A percentile compares a stretch with the other conserved stretches of the same genome.
Conservation (phyloP, 2,329 filamentous ascomycete genomes). For the Nemania serpens region DNA sequence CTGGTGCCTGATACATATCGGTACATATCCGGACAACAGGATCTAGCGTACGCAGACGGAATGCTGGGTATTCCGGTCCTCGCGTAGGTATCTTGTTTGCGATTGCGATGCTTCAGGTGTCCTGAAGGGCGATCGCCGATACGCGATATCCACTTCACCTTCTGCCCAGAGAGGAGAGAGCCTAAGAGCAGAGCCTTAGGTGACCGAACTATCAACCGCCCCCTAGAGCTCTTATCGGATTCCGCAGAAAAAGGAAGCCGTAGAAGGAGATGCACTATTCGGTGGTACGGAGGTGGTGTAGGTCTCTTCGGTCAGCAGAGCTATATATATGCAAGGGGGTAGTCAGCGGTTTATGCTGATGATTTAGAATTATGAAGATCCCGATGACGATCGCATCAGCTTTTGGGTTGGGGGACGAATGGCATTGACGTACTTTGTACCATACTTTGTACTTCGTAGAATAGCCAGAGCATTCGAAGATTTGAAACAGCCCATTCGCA, state of each 20-base stretch:
- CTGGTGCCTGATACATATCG: not conserved
- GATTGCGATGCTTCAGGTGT: too few relatives aligned
- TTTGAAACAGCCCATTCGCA: conserved; percentile 42
- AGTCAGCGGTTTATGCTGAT: conserved; percentile 8
- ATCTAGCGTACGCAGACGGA: too few relatives aligned
- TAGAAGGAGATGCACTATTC: not conserved
- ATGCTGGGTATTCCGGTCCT: too few relatives aligned
- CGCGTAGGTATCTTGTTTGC: too few relatives aligned
- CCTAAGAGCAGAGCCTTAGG: conserved; percentile 7
- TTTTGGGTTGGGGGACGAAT: conserved; percentile 25
- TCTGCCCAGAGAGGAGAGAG: not conserved
- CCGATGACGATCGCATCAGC: conserved; percentile 31
- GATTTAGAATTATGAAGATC: conserved; percentile 15
- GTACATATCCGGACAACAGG: not conserved
- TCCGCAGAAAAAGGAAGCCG: not conserved
- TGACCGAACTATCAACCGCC: not conserved
- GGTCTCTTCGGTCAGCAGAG: conserved; percentile 8
- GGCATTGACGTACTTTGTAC: conserved; percentile 22
- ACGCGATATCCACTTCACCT: not conserved
- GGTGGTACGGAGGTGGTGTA: not conserved
- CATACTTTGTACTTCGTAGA: too few relatives aligned
- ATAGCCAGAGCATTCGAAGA: conserved; percentile 26
- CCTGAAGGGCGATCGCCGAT: not conserved
- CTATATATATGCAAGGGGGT: not conserved
- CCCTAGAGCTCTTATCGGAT: not conserved